Base-by-base conservation (phyloP, 208 protist species). In the Crithidia fasciculata region DNA sequence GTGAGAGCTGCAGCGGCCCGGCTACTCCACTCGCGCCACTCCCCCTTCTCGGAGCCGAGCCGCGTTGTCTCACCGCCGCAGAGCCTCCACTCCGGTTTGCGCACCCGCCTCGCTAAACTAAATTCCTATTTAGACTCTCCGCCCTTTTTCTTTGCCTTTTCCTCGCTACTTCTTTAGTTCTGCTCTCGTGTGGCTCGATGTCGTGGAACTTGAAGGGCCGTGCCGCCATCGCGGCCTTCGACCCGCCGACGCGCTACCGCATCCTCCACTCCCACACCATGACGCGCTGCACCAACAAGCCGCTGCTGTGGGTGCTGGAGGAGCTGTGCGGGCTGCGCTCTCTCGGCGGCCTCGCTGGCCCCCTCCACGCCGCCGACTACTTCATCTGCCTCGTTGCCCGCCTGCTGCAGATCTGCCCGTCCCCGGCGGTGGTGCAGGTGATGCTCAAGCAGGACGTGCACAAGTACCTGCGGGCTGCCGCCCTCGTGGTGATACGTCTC, bases 381-480 rank as follows among this genome's bases (percentile, higher is more conserved):
- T 95, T 95, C 64, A 67, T 92, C 43, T 92, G 85, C 45, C 81
- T 91, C 37, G 78, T 95, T 28, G 62, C 73, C 28, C 86, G 90
- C 3, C 74, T 95, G 12, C 74, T 95, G 45, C 88, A 95, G 50
- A 92, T 93, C 10, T 80, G 76, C n/a, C 90, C 87, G 0, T 50
- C 73, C 4, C 83, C 88, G 0, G 69, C 69, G 2, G 76, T 95
- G 52, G 83, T 92, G 6, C 68, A 86, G 8, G 81, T 83, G 19
- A 92, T 93, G 86, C 75, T 95, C n/a, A 68, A 68, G 16, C 90
- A 95, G 55, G 86, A 92, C 57, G 76, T 91, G 18, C 88, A 93
- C 78, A 95, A 95, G 72, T 95, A 93, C 69, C 53, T 95, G 50
- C 83, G 88, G 16, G 88, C 92, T 37, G 88, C 86, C 3, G 90